Conservation (phyloP, 768 basidiomycete species). For the Amanita molliuscula region DNA sequence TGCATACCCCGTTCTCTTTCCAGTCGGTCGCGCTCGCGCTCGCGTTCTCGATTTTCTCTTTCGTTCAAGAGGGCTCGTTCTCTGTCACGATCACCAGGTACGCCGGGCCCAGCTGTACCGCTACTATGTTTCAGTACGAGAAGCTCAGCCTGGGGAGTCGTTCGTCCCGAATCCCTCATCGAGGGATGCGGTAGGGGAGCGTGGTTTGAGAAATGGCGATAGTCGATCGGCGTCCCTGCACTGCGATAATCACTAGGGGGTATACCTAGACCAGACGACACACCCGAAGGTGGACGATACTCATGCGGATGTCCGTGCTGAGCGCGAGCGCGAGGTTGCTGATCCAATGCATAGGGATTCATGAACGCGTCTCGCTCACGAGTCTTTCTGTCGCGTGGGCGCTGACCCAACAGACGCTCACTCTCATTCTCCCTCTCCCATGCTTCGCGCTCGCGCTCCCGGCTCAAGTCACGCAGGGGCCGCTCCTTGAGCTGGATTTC, state of each 20-base stretch:
- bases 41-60: slow-evolving; percentile 15
- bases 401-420: slow-evolving; percentile 10
- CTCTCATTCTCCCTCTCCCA: slow-evolving; percentile 8
- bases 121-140: slow-evolving; percentile 4
- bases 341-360: background rate
- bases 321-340: background rate
- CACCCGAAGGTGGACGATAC: background rate
- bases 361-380: slow-evolving; percentile 21
- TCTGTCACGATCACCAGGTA: slow-evolving; percentile 15
- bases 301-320: background rate
- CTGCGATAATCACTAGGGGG: slow-evolving; percentile 1
- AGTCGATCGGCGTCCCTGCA: background rate
- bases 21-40: slow-evolving; percentile 9
- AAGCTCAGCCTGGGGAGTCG: slow-evolving; percentile 16
- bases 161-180: slow-evolving; percentile 17
- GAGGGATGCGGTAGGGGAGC: slow-evolving; percentile 10
- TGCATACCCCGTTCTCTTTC: slow-evolving; percentile 10
- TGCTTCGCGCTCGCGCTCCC: slow-evolving; percentile 14
- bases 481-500: slow-evolving; percentile 8
- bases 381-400: slow-evolving; percentile 13
- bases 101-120: slow-evolving; percentile 8
- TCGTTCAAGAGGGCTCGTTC: slow-evolving; percentile 10
- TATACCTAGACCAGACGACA: background rate
- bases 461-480: slow-evolving; percentile 2
- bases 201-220: background rate